A percentile compares a stretch with the other conserved stretches of the same genome.
phyloP scores from a whole-genome alignment of 768 basidiomycete species.

The Suillus americanus region DNA sequence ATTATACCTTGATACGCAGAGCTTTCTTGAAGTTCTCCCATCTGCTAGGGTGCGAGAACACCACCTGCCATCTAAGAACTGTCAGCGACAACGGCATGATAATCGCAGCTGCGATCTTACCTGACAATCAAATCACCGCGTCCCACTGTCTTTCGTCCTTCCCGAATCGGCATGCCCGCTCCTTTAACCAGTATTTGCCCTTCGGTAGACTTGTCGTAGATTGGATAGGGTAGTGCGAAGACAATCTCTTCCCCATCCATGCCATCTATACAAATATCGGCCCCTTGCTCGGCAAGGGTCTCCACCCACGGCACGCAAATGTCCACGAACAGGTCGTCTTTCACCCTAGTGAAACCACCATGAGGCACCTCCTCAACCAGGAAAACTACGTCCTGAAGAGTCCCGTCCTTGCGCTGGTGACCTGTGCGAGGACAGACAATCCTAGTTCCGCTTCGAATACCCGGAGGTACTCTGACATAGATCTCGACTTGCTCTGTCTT shows the following conservation, averaged over 20 bases:
- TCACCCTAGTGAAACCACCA: slow-evolving; percentile 53
- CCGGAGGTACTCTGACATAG: slow-evolving; percentile 59
- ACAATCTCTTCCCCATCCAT: slow-evolving; percentile 57
- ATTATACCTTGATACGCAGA: slow-evolving; percentile 27
- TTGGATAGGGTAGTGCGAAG: slow-evolving; percentile 52
- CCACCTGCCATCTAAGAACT: slow-evolving; percentile 29
- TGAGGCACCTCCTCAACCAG: slow-evolving; percentile 60
- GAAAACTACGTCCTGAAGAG: slow-evolving; percentile 66
- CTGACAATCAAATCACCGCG: slow-evolving; percentile 64
- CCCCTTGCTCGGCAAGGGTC: slow-evolving; percentile 44
- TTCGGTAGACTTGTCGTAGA: slow-evolving; percentile 45
- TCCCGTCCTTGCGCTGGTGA: slow-evolving; percentile 58
- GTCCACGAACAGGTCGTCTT: slow-evolving; percentile 56
- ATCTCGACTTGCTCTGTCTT: slow-evolving; percentile 54
- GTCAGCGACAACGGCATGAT: background rate
- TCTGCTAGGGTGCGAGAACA: slow-evolving; percentile 32
- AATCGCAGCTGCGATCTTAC: slow-evolving; percentile 36
- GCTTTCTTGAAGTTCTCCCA: slow-evolving; percentile 31
- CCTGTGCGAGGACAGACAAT: slow-evolving; percentile 64
- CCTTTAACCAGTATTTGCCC: slow-evolving; percentile 53
- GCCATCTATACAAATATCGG: slow-evolving; percentile 50
- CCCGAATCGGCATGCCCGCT: slow-evolving; percentile 68
- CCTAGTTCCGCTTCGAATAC: slow-evolving; percentile 59
- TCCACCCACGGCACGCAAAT: slow-evolving; percentile 59
- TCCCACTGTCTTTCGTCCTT: slow-evolving; percentile 50